phyloP scores from a whole-genome alignment of 2,329 filamentous ascomycete species.

The Claviceps sp. region DNA sequence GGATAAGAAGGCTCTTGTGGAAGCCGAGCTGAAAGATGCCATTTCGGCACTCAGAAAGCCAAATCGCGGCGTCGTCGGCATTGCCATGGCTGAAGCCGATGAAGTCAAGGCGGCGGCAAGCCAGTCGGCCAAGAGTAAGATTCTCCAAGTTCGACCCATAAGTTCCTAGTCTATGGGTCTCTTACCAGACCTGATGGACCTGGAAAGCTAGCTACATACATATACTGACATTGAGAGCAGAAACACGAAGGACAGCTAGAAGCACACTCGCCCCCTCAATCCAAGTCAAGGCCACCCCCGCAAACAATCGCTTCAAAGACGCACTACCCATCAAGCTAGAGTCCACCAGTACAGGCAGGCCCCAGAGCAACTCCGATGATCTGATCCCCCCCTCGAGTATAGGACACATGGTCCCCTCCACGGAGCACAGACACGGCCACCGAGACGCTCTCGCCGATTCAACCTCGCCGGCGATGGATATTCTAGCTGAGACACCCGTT shows the following conservation, averaged over 20 bases:
- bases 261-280: slow-evolving; percentile 24
- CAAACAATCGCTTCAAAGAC: slow-evolving; percentile 40
- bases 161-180: neutral
- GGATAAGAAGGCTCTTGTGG: slow-evolving; percentile 51
- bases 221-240: slow-evolving; percentile 23
- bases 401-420: slow-evolving; percentile 27
- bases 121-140: slow-evolving; percentile 35
- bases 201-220: too few relatives aligned
- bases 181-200: neutral
- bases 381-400: slow-evolving; percentile 24
- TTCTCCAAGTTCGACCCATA: neutral
- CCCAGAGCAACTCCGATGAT: slow-evolving; percentile 15
- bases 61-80: slow-evolving; percentile 56
- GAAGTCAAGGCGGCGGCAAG: slow-evolving; percentile 43
- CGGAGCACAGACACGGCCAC: slow-evolving; percentile 21
- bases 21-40: slow-evolving; percentile 59
- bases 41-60: slow-evolving; percentile 64
- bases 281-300: slow-evolving; percentile 44
- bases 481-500: slow-evolving; percentile 19
- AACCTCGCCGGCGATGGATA: slow-evolving; percentile 16
- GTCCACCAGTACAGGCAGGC: slow-evolving; percentile 8
- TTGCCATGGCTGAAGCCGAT: slow-evolving; percentile 51
- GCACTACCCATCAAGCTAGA: slow-evolving; percentile 24
- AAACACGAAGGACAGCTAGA: slow-evolving; percentile 37
- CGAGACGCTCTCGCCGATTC: slow-evolving; percentile 17